Percentiles rank a stretch among this genome's conserved stretches.
These are phyloP conservation scores for Alternaria sp. DNA, from an alignment of 2,329 filamentous ascomycete species.

Conservation along the genomic window DNA sequence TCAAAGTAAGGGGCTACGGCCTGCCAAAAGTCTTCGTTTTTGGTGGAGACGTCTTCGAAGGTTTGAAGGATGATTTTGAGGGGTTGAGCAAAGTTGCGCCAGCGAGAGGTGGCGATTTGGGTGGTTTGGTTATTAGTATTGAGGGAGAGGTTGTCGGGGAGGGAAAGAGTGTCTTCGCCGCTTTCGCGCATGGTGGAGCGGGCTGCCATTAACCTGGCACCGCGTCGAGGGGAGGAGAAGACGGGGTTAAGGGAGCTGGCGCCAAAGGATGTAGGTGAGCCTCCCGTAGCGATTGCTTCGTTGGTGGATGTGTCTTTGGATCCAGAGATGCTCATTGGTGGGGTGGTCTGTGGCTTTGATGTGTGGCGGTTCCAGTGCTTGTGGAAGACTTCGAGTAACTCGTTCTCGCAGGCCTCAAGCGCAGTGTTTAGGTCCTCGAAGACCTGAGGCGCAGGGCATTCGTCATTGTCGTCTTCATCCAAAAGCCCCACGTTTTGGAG, in stretches of 20 bases:
- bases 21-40: slow-evolving; percentile 97
- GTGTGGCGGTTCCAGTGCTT: slow-evolving; percentile 48
- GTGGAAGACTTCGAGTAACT: slow-evolving; percentile 74
- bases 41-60: slow-evolving; percentile 85
- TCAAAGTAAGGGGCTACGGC: slow-evolving; percentile 77
- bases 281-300: slow-evolving; percentile 29
- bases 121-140: slow-evolving; percentile 13
- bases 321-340: slow-evolving; percentile 47
- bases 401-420: slow-evolving; percentile 93
- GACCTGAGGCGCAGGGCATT: slow-evolving; percentile 63
- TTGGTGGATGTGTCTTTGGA: slow-evolving; percentile 19
- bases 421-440: slow-evolving; percentile 93
- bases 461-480: slow-evolving; percentile 72
- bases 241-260: slow-evolving; percentile 59
- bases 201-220: slow-evolving; percentile 80
- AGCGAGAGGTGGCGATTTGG: slow-evolving; percentile 62
- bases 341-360: slow-evolving; percentile 52
- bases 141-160: slow-evolving; percentile 23
- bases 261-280: slow-evolving; percentile 37
- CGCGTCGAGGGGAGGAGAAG: slow-evolving; percentile 80
- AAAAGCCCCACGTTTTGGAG: slow-evolving; percentile 86
- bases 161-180: slow-evolving; percentile 26
- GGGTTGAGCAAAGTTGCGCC: slow-evolving; percentile 88
- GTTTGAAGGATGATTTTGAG: slow-evolving; percentile 91
- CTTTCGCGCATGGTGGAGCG: slow-evolving; percentile 73